Evolutionary conservation across 139 green algal species (phyloP).

Genomic region (Auxenochlorella pyrenoidosa): DNA sequence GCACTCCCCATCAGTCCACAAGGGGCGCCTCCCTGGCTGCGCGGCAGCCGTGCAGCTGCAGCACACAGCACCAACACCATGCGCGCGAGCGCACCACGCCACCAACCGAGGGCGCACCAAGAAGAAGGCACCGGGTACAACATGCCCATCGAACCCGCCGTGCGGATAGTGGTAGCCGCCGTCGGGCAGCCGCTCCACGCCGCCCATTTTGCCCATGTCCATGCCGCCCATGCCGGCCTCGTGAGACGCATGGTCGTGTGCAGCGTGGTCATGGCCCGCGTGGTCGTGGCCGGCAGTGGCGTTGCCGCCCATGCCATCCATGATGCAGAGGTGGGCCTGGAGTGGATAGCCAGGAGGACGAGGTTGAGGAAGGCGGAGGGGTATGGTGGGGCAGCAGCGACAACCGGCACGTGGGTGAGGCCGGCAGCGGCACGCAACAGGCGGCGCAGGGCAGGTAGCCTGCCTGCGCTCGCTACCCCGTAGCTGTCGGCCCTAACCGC

Average conservation of each 20-base stretch:
- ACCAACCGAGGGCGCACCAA: constrained; percentile 27
- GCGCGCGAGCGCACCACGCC: too few species aligned
- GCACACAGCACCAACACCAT: too few species aligned
- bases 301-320: constrained; percentile 6
- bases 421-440: too few species aligned
- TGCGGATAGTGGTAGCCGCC: constrained; percentile 49
- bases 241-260: neutral
- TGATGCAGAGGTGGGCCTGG: neutral
- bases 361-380: too few species aligned
- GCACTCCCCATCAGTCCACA: too few species aligned
- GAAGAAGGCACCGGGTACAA: constrained; percentile 62
- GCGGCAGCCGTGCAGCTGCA: too few species aligned
- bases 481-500: too few species aligned
- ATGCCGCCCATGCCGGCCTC: neutral
- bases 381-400: neutral
- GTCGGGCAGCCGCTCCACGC: constrained; percentile 1
- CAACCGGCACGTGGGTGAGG: too few species aligned
- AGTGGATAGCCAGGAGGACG: too few species aligned
- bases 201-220: neutral
- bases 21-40: too few species aligned
- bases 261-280: neutral
- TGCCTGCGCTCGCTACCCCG: too few species aligned
- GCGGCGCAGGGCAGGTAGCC: too few species aligned
- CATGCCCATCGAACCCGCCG: constrained; percentile 57
- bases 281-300: neutral